Conservation (phyloP, 2,329 filamentous ascomycete genomes). For the Curvularia hawaiiensis region DNA sequence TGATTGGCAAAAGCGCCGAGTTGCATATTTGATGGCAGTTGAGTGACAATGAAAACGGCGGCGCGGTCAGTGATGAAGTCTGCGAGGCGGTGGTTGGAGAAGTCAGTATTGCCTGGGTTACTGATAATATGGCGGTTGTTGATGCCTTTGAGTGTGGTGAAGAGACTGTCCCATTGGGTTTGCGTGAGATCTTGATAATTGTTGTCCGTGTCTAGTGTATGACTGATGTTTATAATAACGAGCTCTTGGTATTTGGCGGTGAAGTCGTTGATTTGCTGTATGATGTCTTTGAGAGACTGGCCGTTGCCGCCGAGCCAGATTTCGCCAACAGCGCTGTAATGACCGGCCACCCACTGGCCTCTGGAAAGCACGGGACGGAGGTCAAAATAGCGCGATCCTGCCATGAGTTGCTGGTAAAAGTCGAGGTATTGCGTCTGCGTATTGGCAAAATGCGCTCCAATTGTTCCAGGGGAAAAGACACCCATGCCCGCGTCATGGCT, state of each 20-base stretch:
- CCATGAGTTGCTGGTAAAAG: constrained; percentile 53
- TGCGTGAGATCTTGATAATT: constrained; percentile 47
- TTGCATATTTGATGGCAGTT: constrained; percentile 37
- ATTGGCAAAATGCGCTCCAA: constrained; percentile 49
- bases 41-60: constrained; percentile 44
- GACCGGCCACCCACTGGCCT: constrained; percentile 51
- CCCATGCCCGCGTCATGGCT: constrained; percentile 59
- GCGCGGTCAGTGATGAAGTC: constrained; percentile 47
- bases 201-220: constrained; percentile 51
- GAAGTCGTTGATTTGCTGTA: constrained; percentile 54
- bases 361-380: constrained; percentile 51
- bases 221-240: constrained; percentile 55
- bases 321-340: constrained; percentile 48
- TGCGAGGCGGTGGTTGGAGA: constrained; percentile 40
- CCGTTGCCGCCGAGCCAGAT: constrained; percentile 55
- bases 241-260: constrained; percentile 53
- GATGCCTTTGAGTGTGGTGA: constrained; percentile 49
- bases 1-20: constrained; percentile 39
- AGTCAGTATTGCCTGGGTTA: constrained; percentile 33
- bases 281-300: constrained; percentile 51
- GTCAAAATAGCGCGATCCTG: constrained; percentile 57
- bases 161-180: constrained; percentile 51
- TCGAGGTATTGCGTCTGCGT: constrained; percentile 54
- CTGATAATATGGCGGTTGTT: constrained; percentile 47
- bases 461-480: constrained; percentile 47